These are phyloP conservation scores for Creolimax fragrantissima DNA, from an alignment of 78 protist species.

Conservation along the genomic window DNA sequence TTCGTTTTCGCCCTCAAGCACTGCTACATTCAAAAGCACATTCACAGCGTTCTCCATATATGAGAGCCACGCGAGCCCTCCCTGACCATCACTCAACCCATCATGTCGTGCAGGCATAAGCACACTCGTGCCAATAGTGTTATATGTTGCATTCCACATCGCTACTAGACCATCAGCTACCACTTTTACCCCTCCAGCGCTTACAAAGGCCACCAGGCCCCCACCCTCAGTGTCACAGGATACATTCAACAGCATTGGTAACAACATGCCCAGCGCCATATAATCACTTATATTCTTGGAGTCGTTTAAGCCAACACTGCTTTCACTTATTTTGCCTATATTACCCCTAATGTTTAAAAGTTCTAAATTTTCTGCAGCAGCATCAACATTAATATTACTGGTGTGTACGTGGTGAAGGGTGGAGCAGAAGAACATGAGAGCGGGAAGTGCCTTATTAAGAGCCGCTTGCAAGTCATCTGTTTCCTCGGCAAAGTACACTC, in stretches of 20 bases:
- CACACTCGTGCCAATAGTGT: background rate
- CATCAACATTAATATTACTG: background rate
- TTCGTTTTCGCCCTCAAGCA: background rate
- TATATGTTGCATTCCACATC: background rate
- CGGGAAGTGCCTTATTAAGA: background rate
- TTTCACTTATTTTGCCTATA: no score
- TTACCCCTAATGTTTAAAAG: no score
- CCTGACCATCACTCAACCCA: background rate
- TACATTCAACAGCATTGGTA: background rate
- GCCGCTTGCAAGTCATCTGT: background rate
- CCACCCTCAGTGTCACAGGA: background rate
- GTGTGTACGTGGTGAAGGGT: background rate
- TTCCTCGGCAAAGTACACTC: background rate
- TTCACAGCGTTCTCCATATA: background rate
- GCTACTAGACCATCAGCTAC: background rate
- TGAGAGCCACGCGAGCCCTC: background rate
- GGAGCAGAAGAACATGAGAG: background rate
- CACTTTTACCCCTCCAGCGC: background rate
- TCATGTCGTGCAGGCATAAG: background rate
- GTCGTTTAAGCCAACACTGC: background rate
- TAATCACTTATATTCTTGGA: background rate
- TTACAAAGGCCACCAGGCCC: background rate
- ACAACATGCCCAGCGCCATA: background rate
- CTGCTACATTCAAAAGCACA: background rate
- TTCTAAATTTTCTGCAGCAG: no score